Percentiles rank a stretch among this genome's conserved stretches.
Conservation (phyloP, 2,329 filamentous ascomycete species). For the Periconia digitata region DNA sequence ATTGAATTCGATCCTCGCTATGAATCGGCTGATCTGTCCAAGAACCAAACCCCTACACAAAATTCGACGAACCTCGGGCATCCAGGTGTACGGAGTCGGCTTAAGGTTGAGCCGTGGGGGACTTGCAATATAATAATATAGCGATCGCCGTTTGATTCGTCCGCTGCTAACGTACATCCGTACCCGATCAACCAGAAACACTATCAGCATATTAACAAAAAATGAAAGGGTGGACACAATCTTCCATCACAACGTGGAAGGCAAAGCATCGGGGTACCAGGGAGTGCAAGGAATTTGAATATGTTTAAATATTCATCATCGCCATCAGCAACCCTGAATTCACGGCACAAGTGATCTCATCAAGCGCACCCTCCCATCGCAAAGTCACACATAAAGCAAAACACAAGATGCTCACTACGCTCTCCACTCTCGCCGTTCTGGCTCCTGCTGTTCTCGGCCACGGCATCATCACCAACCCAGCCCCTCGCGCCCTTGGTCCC, state of each 20-base stretch:
- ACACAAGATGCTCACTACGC: slow-evolving; percentile 15
- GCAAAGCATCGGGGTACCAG: not conserved
- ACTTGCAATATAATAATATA: slow-evolving; percentile 22
- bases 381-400: slow-evolving; percentile 10
- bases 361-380: not conserved
- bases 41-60: not conserved
- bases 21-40: not conserved
- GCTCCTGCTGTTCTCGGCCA: slow-evolving; percentile 18
- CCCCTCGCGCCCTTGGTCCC: slow-evolving; percentile 22
- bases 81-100: slow-evolving; percentile 13
- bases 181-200: not conserved
- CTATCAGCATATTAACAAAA: not conserved
- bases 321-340: not conserved
- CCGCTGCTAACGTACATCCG: slow-evolving; percentile 2
- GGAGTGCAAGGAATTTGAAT: not conserved
- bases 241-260: not conserved
- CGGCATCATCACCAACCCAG: slow-evolving; percentile 23
- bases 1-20: not conserved
- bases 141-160: slow-evolving; percentile 10
- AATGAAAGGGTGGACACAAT: not conserved
- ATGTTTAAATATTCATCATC: not conserved
- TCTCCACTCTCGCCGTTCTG: slow-evolving; percentile 11
- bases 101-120: slow-evolving; percentile 16
- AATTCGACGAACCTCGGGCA: not conserved
- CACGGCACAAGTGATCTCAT: not conserved